Percentiles rank a stretch among this genome's conserved stretches.
Conservation (phyloP, 495 filamentous ascomycete genomes). For the Xylaria scruposa region DNA sequence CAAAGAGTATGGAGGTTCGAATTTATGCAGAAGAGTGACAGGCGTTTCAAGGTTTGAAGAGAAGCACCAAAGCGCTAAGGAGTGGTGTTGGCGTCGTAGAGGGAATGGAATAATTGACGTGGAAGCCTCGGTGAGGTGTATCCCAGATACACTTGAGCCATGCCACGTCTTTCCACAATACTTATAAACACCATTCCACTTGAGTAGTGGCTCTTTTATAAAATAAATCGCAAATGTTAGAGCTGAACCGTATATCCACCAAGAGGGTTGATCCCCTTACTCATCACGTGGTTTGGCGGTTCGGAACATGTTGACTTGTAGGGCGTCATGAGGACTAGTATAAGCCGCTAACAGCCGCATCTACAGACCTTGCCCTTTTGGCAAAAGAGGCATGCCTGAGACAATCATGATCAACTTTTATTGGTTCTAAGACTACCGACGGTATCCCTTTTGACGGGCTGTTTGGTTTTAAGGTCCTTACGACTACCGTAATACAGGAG, state of each 20-base stretch:
- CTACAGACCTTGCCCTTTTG: not conserved
- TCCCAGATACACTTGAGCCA: not conserved
- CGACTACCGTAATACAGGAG: not conserved
- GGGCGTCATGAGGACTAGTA: not conserved
- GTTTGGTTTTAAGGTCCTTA: not conserved
- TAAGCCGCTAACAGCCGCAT: constrained; percentile 14
- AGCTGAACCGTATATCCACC: not conserved
- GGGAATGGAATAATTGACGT: not conserved
- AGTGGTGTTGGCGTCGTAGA: not conserved
- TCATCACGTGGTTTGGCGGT: not conserved
- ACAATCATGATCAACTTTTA: not conserved
- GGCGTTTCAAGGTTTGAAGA: not conserved
- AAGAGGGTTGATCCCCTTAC: not conserved
- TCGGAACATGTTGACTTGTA: not conserved
- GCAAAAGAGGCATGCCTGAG: not conserved
- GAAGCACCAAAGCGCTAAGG: too few species aligned
- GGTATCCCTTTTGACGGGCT: not conserved
- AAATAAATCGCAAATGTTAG: not conserved
- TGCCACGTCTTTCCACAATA: not conserved
- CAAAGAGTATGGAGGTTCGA: not conserved
- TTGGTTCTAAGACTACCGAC: not conserved
- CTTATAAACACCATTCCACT: not conserved
- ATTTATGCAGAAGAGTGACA: not conserved
- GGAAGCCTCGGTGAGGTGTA: not conserved
- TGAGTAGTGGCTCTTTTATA: not conserved